These are phyloP conservation scores for Neurospora africana DNA, from an alignment of 495 filamentous ascomycete genomes.

Conservation along the genomic window DNA sequence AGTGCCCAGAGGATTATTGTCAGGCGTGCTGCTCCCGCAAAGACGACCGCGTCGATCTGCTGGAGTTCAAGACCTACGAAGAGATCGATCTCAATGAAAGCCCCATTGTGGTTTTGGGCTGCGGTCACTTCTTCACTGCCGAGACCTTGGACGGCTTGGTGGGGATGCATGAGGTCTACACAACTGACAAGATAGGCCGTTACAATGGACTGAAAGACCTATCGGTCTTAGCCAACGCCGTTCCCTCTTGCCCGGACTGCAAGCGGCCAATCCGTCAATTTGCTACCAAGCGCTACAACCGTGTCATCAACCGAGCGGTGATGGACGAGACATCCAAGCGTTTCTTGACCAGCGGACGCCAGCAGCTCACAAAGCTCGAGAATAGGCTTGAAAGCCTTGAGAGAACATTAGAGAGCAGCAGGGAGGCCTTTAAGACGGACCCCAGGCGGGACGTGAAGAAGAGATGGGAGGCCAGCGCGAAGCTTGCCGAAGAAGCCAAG, in stretches of 20 bases:
- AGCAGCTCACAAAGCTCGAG: slow-evolving; percentile 11
- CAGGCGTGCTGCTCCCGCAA: slow-evolving; percentile 39
- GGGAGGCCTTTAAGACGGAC: not conserved
- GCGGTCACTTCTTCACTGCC: slow-evolving; percentile 56
- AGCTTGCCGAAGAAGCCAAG: not conserved
- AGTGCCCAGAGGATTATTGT: slow-evolving; percentile 49
- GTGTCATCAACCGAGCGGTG: slow-evolving; percentile 21
- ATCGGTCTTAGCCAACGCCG: slow-evolving; percentile 3
- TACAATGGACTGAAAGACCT: slow-evolving; percentile 17
- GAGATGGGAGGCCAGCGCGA: not conserved
- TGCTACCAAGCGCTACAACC: slow-evolving; percentile 20
- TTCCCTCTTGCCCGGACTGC: slow-evolving; percentile 19
- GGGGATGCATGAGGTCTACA: slow-evolving; percentile 50
- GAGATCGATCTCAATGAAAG: slow-evolving; percentile 13
- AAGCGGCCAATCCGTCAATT: slow-evolving; percentile 17
- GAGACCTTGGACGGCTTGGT: slow-evolving; percentile 57
- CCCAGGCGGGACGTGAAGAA: not conserved
- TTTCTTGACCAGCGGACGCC: slow-evolving; percentile 11
- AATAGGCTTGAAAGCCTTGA: not conserved
- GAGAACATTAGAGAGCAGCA: not conserved
- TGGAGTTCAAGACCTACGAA: slow-evolving; percentile 14
- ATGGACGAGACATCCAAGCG: slow-evolving; percentile 24
- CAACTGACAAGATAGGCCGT: slow-evolving; percentile 31
- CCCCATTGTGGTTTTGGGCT: slow-evolving; percentile 38
- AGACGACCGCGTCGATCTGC: slow-evolving; percentile 27